Conservation (phyloP, 2,329 filamentous ascomycete species). For the Claviceps monticola region DNA sequence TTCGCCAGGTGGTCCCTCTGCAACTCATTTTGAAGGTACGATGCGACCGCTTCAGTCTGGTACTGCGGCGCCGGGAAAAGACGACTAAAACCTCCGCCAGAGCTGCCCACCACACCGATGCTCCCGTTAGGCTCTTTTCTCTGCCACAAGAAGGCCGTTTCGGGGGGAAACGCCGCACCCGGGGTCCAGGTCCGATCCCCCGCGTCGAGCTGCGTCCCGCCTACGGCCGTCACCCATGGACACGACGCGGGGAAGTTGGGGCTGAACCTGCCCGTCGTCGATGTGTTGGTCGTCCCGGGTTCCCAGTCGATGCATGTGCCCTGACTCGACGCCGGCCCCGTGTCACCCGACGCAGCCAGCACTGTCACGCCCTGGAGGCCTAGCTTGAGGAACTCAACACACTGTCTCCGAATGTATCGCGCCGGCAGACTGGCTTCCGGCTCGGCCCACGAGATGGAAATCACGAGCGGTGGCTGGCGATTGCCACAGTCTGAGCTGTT, state of each 20-base stretch:
- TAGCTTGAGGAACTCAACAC: slow-evolving; percentile 25
- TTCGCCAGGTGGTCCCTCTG: slow-evolving; percentile 8
- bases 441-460: background rate
- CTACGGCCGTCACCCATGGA: slow-evolving; percentile 49
- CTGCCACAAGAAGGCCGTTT: slow-evolving; percentile 7
- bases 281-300: slow-evolving; percentile 16
- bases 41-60: slow-evolving; percentile 30
- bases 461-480: background rate
- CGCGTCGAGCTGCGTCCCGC: slow-evolving; percentile 31
- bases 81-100: slow-evolving; percentile 37
- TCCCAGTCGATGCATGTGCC: background rate
- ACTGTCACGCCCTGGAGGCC: slow-evolving; percentile 52
- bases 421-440: background rate
- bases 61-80: slow-evolving; percentile 28
- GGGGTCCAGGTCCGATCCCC: slow-evolving; percentile 6
- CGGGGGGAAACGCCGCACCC: background rate
- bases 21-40: slow-evolving; percentile 28
- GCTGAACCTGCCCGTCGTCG: slow-evolving; percentile 22
- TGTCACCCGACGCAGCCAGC: slow-evolving; percentile 50
- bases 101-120: slow-evolving; percentile 36
- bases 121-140: slow-evolving; percentile 16
- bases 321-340: slow-evolving; percentile 15
- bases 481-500: background rate
- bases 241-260: slow-evolving; percentile 26
- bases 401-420: background rate